Conservation (phyloP, 192 early-diverging fungal genomes). For the Thamnidium elegans region DNA sequence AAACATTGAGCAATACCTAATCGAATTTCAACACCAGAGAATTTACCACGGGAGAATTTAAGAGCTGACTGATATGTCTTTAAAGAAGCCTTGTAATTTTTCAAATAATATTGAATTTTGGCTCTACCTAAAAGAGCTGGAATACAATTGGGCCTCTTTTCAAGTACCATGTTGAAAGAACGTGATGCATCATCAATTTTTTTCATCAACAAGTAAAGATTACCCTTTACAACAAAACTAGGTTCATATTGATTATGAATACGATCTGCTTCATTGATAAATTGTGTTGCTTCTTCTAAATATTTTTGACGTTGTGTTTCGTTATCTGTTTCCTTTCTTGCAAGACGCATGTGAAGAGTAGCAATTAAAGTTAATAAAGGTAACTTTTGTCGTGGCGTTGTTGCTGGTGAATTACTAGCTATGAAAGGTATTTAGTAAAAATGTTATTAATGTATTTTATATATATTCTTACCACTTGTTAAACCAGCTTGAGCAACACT, state of each 20-base stretch:
- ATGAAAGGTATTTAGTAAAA: neutral
- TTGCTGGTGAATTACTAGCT: conserved; percentile 23
- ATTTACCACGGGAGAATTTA: conserved; percentile 48
- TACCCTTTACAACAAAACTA: conserved; percentile 73
- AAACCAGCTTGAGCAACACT: conserved; percentile 56
- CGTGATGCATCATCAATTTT: conserved; percentile 55
- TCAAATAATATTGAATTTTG: conserved; percentile 54
- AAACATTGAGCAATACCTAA: conserved; percentile 88
- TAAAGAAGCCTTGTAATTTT: conserved; percentile 69
- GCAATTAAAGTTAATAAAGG: conserved; percentile 74
- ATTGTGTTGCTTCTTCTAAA: conserved; percentile 67
- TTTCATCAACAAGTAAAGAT: conserved; percentile 50
- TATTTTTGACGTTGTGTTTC: conserved; percentile 49
- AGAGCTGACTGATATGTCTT: conserved; percentile 75
- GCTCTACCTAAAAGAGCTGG: conserved; percentile 67
- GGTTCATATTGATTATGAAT: conserved; percentile 66
- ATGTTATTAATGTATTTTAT: neutral
- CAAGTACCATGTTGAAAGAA: conserved; percentile 48
- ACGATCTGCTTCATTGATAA: conserved; percentile 73
- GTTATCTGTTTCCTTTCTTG: conserved; percentile 36
- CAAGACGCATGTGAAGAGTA: conserved; percentile 71
- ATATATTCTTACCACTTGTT: conserved; percentile 31
- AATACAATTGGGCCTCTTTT: conserved; percentile 46
- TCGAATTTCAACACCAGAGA: conserved; percentile 60
- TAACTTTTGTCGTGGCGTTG: conserved; percentile 53